phyloP scores from a whole-genome alignment of 129 eudicot species.

The Kitagawia praeruptora region DNA sequence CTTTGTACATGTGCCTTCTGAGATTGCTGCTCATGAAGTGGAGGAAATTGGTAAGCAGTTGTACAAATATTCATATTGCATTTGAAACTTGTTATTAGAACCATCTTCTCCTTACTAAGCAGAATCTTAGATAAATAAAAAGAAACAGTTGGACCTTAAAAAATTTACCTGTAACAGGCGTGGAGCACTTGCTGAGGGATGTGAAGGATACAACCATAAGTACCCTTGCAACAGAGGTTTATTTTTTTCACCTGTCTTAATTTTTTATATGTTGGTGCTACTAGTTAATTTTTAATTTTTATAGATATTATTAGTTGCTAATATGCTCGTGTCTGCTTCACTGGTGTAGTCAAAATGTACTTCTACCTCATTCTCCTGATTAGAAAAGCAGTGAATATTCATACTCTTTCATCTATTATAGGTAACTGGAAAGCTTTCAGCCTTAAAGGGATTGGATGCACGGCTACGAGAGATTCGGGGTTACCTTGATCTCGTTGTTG shows the following conservation, averaged over 20 bases:
- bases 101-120: not conserved
- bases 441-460: constrained; percentile 92
- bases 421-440: constrained; percentile 97
- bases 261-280: not conserved
- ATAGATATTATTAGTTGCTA: not conserved
- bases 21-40: constrained; percentile 99
- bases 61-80: not conserved
- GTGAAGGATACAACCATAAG: constrained; percentile 97
- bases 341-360: not conserved
- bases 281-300: not conserved
- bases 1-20: constrained; percentile 91
- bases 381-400: not conserved
- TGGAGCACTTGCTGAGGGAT: constrained; percentile 95
- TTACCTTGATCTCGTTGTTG: constrained; percentile 83
- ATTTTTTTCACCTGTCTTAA: not conserved
- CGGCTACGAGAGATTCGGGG: constrained; percentile 79
- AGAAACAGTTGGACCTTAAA: not conserved
- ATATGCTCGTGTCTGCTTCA: not conserved
- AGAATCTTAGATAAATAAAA: not conserved
- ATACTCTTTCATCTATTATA: constrained; percentile 17
- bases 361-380: not conserved
- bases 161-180: constrained; percentile 44
- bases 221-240: constrained; percentile 96
- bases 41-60: constrained; percentile 80
- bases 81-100: not conserved